Evolutionary conservation across 2,329 filamentous ascomycete genomes (phyloP), one percentile per base, ranked within the genome.

Genomic region (Ceratocystiopsis minuta): DNA sequence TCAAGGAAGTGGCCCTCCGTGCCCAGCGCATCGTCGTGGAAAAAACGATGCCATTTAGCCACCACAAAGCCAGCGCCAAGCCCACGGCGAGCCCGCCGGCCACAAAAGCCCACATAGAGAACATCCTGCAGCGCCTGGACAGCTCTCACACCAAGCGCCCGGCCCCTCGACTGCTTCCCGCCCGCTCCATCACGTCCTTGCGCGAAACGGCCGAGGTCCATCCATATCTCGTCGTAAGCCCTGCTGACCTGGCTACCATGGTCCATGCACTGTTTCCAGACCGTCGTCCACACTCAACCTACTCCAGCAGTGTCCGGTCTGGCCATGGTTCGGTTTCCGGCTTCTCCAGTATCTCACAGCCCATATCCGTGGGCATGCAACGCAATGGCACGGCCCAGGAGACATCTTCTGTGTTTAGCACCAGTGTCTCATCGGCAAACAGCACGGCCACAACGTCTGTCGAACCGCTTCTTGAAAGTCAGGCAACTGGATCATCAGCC

Each of bases 211-310:
- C 70, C 16, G 80, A 85, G 57, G 79, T 85, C 11, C 80, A 81
- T 53, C 80, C 78, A 31, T 90, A 85, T 54, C 64, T 92, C 52
- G 80, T 88, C 32, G 61, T 94, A 49, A 83, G 80, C 53, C 75
- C 83, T 33, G 72, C 80, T 35, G 87, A 95, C 56, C 64, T 93
- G 49, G 65, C 80, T 33, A 87, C 83, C 3, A 62, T 93, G 51
- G 72, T 92, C 48, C 84, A 90, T 56, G 79, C 80, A 12, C 70
- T 95, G 14, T 93, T 87, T 53, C 87, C 87, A 0, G 78, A 84
- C 52, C 68, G 70, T 42, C 66, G 78, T 35, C 76, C 80, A 2
- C 65, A 67, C 33, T 83, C 78, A 1, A 65, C 64, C 43, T 68
- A 72, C 34, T 79, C 63, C 48, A 74, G 64, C 58, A 78, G 61